Evolutionary conservation across 129 eudicot species (phyloP).

Genomic region (Sambucus nigra): DNA sequence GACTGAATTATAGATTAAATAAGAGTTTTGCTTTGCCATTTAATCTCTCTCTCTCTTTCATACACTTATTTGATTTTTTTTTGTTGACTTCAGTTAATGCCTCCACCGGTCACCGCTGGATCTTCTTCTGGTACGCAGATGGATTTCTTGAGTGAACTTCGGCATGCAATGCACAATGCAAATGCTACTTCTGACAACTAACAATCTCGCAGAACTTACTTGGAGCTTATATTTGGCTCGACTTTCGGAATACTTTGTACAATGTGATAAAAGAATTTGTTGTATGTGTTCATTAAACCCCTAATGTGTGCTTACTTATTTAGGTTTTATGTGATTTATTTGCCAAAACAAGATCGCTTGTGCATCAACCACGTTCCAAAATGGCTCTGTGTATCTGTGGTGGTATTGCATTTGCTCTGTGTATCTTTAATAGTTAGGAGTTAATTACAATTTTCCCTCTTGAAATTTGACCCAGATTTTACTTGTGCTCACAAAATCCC

Average conservation of each 20-base stretch:
- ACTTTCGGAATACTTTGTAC: slow-evolving; percentile 15
- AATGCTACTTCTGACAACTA: slow-evolving; percentile 36
- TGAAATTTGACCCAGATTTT: too few relatives aligned
- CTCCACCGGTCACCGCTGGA: slow-evolving; percentile 26
- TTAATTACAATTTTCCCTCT: too few relatives aligned
- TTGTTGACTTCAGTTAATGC: slow-evolving; percentile 33
- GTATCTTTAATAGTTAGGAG: too few relatives aligned
- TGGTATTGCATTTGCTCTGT: not conserved
- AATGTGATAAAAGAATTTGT: slow-evolving; percentile 19
- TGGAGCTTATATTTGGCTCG: slow-evolving; percentile 11
- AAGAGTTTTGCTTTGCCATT: too few relatives aligned
- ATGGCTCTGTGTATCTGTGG: too few relatives aligned
- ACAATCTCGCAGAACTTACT: slow-evolving; percentile 11
- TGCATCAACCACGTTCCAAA: not conserved
- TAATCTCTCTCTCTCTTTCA: not conserved
- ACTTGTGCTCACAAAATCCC: too few relatives aligned
- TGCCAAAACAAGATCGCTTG: not conserved
- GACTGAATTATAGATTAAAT: too few relatives aligned
- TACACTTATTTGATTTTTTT: not conserved
- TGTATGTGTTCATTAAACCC: slow-evolving; percentile 30
- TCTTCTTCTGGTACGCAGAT: slow-evolving; percentile 38
- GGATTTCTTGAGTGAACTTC: slow-evolving; percentile 75
- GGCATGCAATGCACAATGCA: slow-evolving; percentile 63
- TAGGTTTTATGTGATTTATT: not conserved
- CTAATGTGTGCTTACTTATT: slow-evolving; percentile 2